phyloP scores from a whole-genome alignment of 768 basidiomycete genomes.

The Tricholoma bakamatsutake region DNA sequence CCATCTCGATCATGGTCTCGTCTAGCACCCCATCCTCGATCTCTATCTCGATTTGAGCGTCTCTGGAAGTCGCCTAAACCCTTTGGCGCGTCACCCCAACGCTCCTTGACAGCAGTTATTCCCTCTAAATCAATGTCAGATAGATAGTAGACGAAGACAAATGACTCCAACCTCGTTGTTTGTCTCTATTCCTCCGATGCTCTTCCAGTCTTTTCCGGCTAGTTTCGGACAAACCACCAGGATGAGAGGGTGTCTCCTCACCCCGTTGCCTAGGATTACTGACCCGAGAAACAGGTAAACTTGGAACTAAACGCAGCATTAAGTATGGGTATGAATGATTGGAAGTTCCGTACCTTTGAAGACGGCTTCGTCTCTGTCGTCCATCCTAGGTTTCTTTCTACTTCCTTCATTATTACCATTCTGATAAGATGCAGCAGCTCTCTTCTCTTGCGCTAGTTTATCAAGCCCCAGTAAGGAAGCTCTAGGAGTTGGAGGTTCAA shows the following conservation, averaged over 20 bases:
- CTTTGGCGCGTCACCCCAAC: slow-evolving; percentile 50
- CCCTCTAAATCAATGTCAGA: slow-evolving; percentile 41
- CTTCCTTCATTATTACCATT: slow-evolving; percentile 41
- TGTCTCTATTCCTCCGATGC: slow-evolving; percentile 62
- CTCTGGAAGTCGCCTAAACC: slow-evolving; percentile 92
- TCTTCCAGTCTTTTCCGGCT: slow-evolving; percentile 75
- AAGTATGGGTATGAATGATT: background rate
- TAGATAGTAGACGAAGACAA: background rate
- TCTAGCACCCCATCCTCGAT: slow-evolving; percentile 42
- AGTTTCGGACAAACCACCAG: slow-evolving; percentile 78
- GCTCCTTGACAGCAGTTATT: slow-evolving; percentile 55
- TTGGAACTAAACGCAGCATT: slow-evolving; percentile 60
- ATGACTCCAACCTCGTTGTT: slow-evolving; percentile 49
- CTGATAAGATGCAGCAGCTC: slow-evolving; percentile 46
- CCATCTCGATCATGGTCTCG: slow-evolving; percentile 29
- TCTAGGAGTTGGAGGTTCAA: slow-evolving; percentile 74
- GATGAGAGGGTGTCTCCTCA: slow-evolving; percentile 91
- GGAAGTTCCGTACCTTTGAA: slow-evolving; percentile 72
- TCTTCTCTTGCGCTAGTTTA: slow-evolving; percentile 82
- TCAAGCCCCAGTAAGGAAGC: slow-evolving; percentile 84
- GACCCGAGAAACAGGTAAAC: slow-evolving; percentile 50
- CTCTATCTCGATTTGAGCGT: slow-evolving; percentile 75
- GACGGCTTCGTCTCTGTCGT: slow-evolving; percentile 58
- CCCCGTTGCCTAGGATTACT: slow-evolving; percentile 67
- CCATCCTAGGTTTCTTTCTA: slow-evolving; percentile 61